Conservation (phyloP, 306 rosid species). For the Crotalaria pallida region DNA sequence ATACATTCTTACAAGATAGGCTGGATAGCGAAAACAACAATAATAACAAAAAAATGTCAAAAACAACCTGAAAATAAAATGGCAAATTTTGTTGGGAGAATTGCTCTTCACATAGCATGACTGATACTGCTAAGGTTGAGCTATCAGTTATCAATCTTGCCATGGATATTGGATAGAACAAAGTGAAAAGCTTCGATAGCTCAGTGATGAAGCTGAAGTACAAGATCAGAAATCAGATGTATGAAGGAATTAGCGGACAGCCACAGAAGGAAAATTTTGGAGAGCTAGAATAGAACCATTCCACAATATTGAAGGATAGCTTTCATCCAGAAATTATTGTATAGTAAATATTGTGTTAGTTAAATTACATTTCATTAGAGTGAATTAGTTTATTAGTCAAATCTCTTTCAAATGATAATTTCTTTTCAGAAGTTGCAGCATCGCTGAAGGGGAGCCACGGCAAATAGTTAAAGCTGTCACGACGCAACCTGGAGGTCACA, state of each 20-base stretch:
- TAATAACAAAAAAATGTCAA: background rate
- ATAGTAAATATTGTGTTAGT: background rate
- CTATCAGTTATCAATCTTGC: background rate
- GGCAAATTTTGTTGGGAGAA: background rate
- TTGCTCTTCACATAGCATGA: background rate
- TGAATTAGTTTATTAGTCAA: background rate
- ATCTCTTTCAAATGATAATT: background rate
- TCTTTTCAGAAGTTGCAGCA: background rate
- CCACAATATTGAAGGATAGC: background rate
- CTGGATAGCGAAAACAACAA: background rate
- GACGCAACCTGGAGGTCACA: background rate
- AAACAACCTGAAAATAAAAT: constrained; percentile 5
- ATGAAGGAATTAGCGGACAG: background rate
- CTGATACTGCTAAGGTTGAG: background rate
- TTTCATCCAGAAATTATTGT: background rate
- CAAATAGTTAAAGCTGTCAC: background rate
- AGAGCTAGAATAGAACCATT: background rate
- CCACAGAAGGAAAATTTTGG: background rate
- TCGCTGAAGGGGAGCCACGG: background rate
- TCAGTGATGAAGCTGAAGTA: constrained; percentile 4
- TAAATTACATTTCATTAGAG: background rate
- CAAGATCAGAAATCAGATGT: background rate
- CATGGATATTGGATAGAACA: background rate
- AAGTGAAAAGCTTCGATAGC: constrained; percentile 12
- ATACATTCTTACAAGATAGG: background rate